Base-by-base conservation (phyloP, 164 flowering plant genomes). In the Liquidambar formosana region DNA sequence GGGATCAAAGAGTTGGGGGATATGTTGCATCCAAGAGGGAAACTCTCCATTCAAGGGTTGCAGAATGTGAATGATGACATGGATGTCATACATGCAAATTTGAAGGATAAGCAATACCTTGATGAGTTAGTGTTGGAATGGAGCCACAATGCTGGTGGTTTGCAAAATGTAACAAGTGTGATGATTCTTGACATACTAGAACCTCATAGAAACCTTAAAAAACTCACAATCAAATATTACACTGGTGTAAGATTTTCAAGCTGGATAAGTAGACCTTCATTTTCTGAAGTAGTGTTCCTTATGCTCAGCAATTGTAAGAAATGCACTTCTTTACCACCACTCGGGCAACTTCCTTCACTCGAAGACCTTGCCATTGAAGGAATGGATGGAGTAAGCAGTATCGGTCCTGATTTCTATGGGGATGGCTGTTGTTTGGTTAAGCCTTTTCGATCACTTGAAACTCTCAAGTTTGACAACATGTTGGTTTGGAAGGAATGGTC, bases 341-440 rank as follows among this genome's bases (percentile, higher is more conserved):
- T 72, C 12, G 73, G 76, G 3, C 65, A 68, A 23, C 64, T 77
- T 19, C 64, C 56, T 5, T 63, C n/a, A 45, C 80, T 73, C n/a
- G 59, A 69, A 45, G 54, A 46, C 38, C 66, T 73, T 11, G 6
- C 13, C 18, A 66, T 77, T 10, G 25, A 28, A 46, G 49, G 61
- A 15, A 73, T 77, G 71, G 47, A 53, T 3, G 33, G 65, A 61
- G 8, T 77, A 5, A 70, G 41, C 43, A 33, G 49, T n/a, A 25
- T 81, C 0, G 81, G 78, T 1, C 1, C 8, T 19, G 81, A 75
- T 25, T 76, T 83, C 48, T 73, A 71, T 18, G 73, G 74, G 25
- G 51, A 44, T 10, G 25, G 69, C 0, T 25, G n/a, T n/a, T n/a
- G n/a, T n/a, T n/a, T n/a, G n/a, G n/a, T n/a, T n/a, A n/a, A 1